Conservation (phyloP, 495 filamentous ascomycete species). For the Hyaloscypha bicolor region DNA sequence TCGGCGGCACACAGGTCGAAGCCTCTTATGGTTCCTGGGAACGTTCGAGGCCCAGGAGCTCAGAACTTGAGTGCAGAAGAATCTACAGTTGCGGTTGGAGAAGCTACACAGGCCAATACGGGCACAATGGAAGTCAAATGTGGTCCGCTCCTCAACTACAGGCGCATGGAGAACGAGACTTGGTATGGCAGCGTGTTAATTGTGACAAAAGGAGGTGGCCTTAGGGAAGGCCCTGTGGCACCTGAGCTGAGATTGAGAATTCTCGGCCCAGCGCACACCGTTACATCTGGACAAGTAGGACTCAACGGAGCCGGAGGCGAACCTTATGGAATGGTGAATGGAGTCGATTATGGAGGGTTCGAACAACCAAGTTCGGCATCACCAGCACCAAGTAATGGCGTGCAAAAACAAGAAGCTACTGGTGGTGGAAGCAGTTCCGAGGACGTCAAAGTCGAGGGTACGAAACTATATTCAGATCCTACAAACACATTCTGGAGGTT, state of each 20-base stretch:
- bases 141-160: conserved; percentile 84
- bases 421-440: not conserved
- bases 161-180: conserved; percentile 70
- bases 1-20: conserved; percentile 28
- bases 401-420: not conserved
- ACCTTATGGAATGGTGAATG: conserved; percentile 13
- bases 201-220: conserved; percentile 68
- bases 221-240: conserved; percentile 49
- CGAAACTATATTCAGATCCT: conserved; percentile 74
- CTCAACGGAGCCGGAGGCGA: not conserved
- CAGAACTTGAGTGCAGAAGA: conserved; percentile 6
- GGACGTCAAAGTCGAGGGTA: conserved; percentile 19
- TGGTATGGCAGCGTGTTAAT: conserved; percentile 88
- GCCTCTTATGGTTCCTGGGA: conserved; percentile 25
- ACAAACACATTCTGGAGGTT: conserved; percentile 84
- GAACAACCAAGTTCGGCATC: not conserved
- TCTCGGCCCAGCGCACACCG: not conserved
- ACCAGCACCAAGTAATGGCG: not conserved
- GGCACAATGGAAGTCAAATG: conserved; percentile 58
- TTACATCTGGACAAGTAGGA: not conserved
- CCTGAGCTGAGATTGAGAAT: conserved; percentile 27
- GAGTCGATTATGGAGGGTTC: conserved; percentile 20
- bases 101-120: not conserved
- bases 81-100: not conserved
- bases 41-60: not conserved